Base-by-base conservation (phyloP, 148 eudicot genomes). In the Rhododendron ovatum region DNA sequence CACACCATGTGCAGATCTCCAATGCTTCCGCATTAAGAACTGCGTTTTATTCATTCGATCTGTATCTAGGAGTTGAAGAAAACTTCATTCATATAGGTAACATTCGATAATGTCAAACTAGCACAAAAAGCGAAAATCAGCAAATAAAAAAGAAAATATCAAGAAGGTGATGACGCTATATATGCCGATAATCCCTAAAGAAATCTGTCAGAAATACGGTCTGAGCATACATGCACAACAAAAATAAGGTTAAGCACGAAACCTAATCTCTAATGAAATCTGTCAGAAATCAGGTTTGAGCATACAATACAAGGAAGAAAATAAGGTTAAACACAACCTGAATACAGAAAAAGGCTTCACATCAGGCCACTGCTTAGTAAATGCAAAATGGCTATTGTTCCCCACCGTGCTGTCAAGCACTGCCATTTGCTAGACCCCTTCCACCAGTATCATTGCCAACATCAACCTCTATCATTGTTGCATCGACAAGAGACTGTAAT, bases 401-500 rank as follows among this genome's bases (percentile, higher is more conserved):
- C 73, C 48, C 41, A 10, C 10, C 0, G 17, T 1, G 1, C 39
- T 43, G 33, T 88, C 87, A 87, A 61, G 81, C 80, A 86, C 82
- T 59, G 10, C 86, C 88, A 89, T 88, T 90, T 67, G 84, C 75
- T 33, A 88, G 82, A 85, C 71, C 50, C 81, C 85, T 69, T 86
- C 88, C 82, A 43, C 75, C 76, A 73, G 90, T 51, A 69, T 80
- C 88, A 84, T 84, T 85, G 78, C 87, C 89, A 85, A 69, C 80
- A 76, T 90, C 93, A 73, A 94, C 78, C 85, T 93, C 98, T 86
- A 86, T 81, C 84, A 86, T 86, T 79, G 91, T 90, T 84, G 94
- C 88, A 65, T 91, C 88, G 13, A 94, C 92, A 84, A 94, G 91
- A 89, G 89, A 91, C 98, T 95, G 93, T 87, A 90, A 83, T 61